These are phyloP conservation scores for Pleurotus ostreatus DNA, from an alignment of 768 basidiomycete species.

Conservation along the genomic window DNA sequence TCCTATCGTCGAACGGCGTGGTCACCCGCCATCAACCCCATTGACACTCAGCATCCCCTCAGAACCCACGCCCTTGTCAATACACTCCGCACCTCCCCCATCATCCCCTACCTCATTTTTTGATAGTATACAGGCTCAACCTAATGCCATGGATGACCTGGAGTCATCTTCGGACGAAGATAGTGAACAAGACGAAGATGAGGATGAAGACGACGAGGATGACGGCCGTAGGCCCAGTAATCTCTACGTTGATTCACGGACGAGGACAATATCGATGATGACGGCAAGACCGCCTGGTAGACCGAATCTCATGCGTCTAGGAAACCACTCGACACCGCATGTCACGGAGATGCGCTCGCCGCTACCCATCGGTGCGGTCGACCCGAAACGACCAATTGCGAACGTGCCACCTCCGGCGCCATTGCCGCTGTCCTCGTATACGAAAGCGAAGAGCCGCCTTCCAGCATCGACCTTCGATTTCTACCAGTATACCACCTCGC, in stretches of 20 bases:
- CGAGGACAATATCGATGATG: conserved; percentile 33
- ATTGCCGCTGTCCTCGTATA: conserved; percentile 46
- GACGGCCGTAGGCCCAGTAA: conserved; percentile 14
- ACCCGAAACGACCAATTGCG: conserved; percentile 47
- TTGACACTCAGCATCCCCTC: conserved; percentile 45
- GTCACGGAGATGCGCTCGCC: conserved; percentile 37
- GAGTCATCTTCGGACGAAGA: conserved; percentile 56
- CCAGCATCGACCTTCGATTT: conserved; percentile 41
- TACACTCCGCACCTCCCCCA: conserved; percentile 62
- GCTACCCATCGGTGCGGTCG: conserved; percentile 21
- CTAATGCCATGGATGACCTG: conserved; percentile 70
- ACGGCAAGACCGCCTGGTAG: conserved; percentile 22
- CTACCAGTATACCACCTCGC: conserved; percentile 41
- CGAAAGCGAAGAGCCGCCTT: conserved; percentile 31
- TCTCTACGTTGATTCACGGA: conserved; percentile 28
- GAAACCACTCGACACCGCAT: conserved; percentile 70
- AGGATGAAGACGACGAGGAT: conserved; percentile 27
- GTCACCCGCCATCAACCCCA: conserved; percentile 18
- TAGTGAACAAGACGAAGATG: conserved; percentile 32
- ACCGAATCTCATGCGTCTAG: conserved; percentile 55
- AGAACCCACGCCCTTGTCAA: conserved; percentile 34
- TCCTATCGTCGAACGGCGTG: conserved; percentile 29
- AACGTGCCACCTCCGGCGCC: conserved; percentile 41
- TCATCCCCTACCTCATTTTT: conserved; percentile 71
- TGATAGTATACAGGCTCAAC: conserved; percentile 65